Evolutionary conservation across 805 yeast genomes (phyloP).

Genomic region (Lipomyces mesembrius): DNA sequence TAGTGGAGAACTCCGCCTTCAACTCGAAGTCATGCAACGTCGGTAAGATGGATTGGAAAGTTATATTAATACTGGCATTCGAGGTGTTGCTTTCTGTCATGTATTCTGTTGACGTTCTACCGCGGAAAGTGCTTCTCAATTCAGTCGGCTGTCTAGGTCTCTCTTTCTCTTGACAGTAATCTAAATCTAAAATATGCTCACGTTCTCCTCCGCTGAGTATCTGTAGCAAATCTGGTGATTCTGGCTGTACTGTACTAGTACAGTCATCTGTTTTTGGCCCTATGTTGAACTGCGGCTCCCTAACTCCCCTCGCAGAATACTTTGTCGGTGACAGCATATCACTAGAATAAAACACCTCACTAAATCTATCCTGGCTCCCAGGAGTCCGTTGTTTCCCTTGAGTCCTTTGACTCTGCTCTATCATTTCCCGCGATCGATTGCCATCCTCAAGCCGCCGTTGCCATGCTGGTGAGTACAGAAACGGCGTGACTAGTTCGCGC

Average conservation of each 20-base stretch:
- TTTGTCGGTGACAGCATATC: constrained; percentile 3
- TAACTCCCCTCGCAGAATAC: background rate
- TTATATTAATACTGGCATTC: background rate
- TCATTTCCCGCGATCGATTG: background rate
- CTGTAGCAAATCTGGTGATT: background rate
- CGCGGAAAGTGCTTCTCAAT: background rate
- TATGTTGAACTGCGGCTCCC: background rate
- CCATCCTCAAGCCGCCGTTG: background rate
- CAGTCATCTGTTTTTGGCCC: background rate
- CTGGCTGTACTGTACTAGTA: background rate
- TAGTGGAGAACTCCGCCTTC: background rate
- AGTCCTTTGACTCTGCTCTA: background rate
- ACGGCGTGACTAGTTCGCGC: background rate
- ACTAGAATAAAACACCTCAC: background rate
- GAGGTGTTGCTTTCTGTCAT: background rate
- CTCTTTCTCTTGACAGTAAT: background rate
- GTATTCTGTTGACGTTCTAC: background rate
- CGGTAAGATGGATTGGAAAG: background rate
- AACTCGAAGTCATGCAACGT: background rate
- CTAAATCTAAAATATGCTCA: background rate
- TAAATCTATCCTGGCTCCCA: background rate
- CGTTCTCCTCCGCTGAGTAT: background rate
- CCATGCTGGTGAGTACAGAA: background rate
- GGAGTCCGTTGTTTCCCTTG: too few relatives aligned
- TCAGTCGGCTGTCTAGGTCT: background rate